Conservation (phyloP, 305 asterid species). For the Fraxinus sp. region DNA sequence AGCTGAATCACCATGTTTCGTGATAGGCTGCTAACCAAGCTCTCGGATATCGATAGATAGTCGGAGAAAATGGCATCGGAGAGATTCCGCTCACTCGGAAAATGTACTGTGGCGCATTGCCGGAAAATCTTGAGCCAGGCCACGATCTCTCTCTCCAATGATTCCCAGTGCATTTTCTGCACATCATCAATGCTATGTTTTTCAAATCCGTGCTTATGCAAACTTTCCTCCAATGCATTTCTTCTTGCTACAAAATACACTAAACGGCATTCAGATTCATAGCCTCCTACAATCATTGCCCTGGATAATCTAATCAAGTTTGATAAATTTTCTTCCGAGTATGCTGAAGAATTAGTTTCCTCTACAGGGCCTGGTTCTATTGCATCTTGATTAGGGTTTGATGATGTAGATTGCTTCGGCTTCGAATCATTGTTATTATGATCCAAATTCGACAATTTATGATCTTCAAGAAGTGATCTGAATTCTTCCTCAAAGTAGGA, state of each 20-base stretch:
- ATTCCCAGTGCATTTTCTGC: conserved; percentile 74
- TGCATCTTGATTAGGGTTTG: conserved; percentile 26
- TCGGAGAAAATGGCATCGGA: conserved; percentile 43
- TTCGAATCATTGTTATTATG: conserved; percentile 13
- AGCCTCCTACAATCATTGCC: conserved; percentile 60
- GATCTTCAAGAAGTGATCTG: conserved; percentile 54
- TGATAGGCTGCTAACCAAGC: conserved; percentile 39
- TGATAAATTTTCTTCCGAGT: conserved; percentile 43
- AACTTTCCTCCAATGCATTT: conserved; percentile 58
- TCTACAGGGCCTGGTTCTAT: conserved; percentile 22
- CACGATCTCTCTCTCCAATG: conserved; percentile 66
- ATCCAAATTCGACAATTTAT: conserved; percentile 31
- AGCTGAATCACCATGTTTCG: conserved; percentile 46
- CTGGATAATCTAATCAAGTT: conserved; percentile 42
- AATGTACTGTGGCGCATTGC: conserved; percentile 34
- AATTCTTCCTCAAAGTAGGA: conserved; percentile 76
- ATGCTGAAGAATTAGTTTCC: conserved; percentile 38
- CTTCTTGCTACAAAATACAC: conserved; percentile 56
- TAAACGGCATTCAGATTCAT: conserved; percentile 67
- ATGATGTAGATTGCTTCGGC: conserved; percentile 8
- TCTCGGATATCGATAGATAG: conserved; percentile 34
- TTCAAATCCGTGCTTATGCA: conserved; percentile 58
- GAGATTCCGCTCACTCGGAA: conserved; percentile 54
- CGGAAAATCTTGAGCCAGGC: conserved; percentile 61
- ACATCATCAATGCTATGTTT: conserved; percentile 76